A percentile compares a stretch with the other conserved stretches of the same genome.
phyloP scores from a whole-genome alignment of 768 basidiomycete genomes.

The Melanogaster broomeanus region DNA sequence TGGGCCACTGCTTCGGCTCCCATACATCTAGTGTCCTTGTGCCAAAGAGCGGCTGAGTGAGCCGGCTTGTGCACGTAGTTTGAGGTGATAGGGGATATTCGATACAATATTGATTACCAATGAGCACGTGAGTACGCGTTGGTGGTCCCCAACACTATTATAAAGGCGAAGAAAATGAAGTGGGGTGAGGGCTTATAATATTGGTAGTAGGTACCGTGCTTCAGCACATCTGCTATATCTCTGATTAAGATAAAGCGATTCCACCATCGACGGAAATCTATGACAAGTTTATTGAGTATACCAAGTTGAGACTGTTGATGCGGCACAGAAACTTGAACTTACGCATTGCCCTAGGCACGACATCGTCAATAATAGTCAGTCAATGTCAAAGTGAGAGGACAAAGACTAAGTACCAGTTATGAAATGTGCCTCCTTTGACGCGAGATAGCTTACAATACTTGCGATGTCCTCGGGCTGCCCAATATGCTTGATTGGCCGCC shows the following conservation, averaged over 20 bases:
- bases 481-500: constrained; percentile 4
- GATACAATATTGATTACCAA: too few relatives aligned
- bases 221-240: background rate
- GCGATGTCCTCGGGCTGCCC: constrained; percentile 27
- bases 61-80: too few relatives aligned
- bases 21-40: too few relatives aligned
- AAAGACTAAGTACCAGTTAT: constrained; percentile 34
- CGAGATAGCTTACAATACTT: constrained; percentile 24
- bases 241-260: constrained; percentile 3
- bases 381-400: too few relatives aligned
- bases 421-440: constrained; percentile 26
- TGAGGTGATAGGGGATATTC: too few relatives aligned
- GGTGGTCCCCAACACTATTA: too few relatives aligned
- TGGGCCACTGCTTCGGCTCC: background rate
- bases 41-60: too few relatives aligned
- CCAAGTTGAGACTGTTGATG: background rate
- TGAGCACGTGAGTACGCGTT: too few relatives aligned
- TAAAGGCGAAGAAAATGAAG: too few relatives aligned
- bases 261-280: constrained; percentile 24
- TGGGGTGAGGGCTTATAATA: background rate
- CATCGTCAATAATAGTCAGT: constrained; percentile 2
- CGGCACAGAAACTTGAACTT: constrained; percentile 1
- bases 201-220: background rate
- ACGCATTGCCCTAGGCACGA: constrained; percentile 25
- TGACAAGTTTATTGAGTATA: background rate